Evolutionary conservation across 176 grass and related monocot species (phyloP).

Genomic region (Carex cristatella): DNA sequence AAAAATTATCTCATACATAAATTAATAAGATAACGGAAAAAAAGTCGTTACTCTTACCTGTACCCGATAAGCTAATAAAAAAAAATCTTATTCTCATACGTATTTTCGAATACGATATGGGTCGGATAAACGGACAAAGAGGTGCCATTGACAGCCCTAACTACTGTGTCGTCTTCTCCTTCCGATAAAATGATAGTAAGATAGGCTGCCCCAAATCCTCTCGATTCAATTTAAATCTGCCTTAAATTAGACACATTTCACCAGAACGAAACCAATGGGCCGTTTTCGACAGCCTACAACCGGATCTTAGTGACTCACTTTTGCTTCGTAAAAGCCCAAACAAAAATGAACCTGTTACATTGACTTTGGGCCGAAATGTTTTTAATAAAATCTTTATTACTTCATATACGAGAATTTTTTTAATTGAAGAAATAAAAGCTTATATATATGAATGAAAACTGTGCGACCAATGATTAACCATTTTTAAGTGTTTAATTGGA

Average conservation of each 20-base stretch:
- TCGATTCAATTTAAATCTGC: not conserved
- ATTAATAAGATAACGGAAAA: no score
- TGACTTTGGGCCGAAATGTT: not conserved
- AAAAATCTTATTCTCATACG: no score
- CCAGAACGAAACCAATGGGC: not conserved
- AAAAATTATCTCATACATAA: no score
- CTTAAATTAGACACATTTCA: not conserved
- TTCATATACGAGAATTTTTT: not conserved
- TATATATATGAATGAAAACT: no score
- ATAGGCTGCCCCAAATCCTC: not conserved
- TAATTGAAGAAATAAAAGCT: not conserved
- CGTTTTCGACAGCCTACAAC: not conserved
- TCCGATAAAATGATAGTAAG: not conserved
- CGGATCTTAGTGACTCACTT: not conserved
- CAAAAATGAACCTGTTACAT: not conserved
- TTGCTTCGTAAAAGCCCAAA: not conserved
- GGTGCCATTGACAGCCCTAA: no score
- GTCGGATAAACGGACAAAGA: no score
- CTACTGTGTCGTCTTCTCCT: not conserved
- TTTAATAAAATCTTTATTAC: not conserved
- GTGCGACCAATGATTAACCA: no score
- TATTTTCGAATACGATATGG: no score
- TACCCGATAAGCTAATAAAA: no score
- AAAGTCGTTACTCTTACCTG: no score
- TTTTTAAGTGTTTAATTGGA: no score